These are phyloP conservation scores for Forsythia suspensa DNA, from an alignment of 257 asterid species.

Conservation along the genomic window DNA sequence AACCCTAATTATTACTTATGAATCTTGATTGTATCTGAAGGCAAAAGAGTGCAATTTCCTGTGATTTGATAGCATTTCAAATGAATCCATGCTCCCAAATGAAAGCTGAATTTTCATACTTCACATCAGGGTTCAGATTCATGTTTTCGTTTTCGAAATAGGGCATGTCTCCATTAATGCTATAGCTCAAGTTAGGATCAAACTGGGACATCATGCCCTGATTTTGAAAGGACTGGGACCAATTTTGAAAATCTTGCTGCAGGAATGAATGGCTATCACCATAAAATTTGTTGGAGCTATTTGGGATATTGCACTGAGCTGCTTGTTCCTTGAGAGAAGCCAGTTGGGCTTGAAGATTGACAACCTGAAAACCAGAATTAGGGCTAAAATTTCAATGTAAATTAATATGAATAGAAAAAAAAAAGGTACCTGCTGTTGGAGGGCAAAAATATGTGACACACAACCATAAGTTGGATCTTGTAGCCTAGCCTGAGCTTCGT, in stretches of 20 bases:
- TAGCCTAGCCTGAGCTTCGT: slow-evolving; percentile 5
- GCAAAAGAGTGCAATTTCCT: not conserved
- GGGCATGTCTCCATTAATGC: not conserved
- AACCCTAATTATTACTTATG: not conserved
- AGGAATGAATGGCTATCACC: not conserved
- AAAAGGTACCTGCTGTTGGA: not conserved
- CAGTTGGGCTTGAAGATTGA: not conserved
- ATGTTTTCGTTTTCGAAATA: not conserved
- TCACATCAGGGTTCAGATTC: not conserved
- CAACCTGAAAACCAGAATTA: not conserved
- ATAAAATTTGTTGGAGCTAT: not conserved
- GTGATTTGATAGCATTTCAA: not conserved
- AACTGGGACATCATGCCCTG: not conserved
- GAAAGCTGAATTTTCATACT: not conserved
- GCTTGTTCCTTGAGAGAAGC: not conserved
- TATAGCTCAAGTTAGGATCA: not conserved
- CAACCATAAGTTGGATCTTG: slow-evolving; percentile 14
- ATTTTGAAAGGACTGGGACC: not conserved
- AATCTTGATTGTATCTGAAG: not conserved
- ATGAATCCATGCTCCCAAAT: not conserved
- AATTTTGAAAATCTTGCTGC: not conserved
- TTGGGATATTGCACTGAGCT: not conserved
- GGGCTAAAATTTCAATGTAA: not conserved
- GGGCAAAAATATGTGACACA: slow-evolving; percentile 9
- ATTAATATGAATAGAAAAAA: not conserved